Evolutionary conservation across 805 yeast species (phyloP).

Genomic region (Nakazawaea wickerhamii): DNA sequence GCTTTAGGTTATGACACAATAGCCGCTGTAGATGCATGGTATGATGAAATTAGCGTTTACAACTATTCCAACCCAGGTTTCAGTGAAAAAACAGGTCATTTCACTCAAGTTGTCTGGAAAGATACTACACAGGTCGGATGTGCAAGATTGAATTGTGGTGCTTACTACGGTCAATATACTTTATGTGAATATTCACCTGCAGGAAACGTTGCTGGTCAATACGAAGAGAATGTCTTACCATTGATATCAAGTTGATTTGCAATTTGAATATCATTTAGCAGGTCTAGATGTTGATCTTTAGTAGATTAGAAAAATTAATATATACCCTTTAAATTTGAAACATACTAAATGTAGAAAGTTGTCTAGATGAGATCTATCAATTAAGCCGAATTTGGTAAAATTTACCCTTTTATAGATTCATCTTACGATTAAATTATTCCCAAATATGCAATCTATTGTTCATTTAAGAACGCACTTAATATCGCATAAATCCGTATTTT

Average conservation of each 20-base stretch:
- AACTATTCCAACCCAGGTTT: conserved; percentile 47
- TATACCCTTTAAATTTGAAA: not conserved
- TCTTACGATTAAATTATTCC: too few species aligned
- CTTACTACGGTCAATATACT: conserved; percentile 48
- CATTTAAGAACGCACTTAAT: too few species aligned
- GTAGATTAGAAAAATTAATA: too few species aligned
- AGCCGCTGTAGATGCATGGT: conserved; percentile 66
- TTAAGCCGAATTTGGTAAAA: too few species aligned
- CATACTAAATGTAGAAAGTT: too few species aligned
- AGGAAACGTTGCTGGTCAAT: conserved; percentile 61
- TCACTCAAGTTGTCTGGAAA: conserved; percentile 74
- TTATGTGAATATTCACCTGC: conserved; percentile 75
- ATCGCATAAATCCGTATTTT: too few species aligned
- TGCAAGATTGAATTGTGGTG: conserved; percentile 47
- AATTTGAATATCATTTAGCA: not conserved
- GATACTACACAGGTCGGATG: conserved; percentile 61
- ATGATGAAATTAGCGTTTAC: conserved; percentile 54
- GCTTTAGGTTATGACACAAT: conserved; percentile 59
- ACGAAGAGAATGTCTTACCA: conserved; percentile 27
- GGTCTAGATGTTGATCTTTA: not conserved
- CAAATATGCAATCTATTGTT: too few species aligned
- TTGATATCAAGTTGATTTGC: not conserved
- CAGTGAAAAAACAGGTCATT: conserved; percentile 58
- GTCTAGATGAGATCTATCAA: too few species aligned
- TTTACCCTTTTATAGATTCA: too few species aligned